A percentile compares a stretch with the other conserved stretches of the same genome.
Evolutionary conservation across 768 basidiomycete genomes (phyloP).

Genomic region (Mycena sanguinolenta): DNA sequence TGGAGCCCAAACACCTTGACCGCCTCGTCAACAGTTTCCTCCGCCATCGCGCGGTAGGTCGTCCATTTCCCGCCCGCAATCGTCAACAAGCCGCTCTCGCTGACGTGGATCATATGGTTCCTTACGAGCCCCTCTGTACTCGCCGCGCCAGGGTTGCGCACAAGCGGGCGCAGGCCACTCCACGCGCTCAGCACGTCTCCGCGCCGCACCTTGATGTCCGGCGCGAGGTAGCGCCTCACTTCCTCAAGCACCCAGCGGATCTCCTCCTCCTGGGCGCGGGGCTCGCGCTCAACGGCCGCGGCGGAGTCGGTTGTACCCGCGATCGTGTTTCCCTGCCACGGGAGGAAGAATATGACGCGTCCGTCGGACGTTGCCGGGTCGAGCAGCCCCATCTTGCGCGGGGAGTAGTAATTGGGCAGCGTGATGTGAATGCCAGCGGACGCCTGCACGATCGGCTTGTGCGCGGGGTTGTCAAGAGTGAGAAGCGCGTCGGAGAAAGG

Average conservation of each 20-base stretch:
- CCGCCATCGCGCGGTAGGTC: conserved; percentile 95
- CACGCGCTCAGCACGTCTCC: conserved; percentile 97
- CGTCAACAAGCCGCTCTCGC: conserved; percentile 85
- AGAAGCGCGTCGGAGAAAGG: conserved; percentile 92
- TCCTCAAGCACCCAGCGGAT: conserved; percentile 98
- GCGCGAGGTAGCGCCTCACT: conserved; percentile 87
- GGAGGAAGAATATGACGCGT: conserved; percentile 98
- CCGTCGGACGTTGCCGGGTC: conserved; percentile 97
- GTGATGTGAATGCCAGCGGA: conserved; percentile 97
- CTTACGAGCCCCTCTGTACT: conserved; percentile 91
- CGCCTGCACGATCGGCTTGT: conserved; percentile 91
- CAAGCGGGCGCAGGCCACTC: conserved; percentile 92
- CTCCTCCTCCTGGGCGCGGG: conserved; percentile 90
- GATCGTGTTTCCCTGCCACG: conserved; percentile 98
- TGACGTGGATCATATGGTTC: conserved; percentile 93
- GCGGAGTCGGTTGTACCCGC: conserved; percentile 96
- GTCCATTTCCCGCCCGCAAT: conserved; percentile 99
- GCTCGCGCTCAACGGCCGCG: conserved; percentile 77
- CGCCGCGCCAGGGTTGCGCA: conserved; percentile 76
- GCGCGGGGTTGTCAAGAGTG: conserved; percentile 80
- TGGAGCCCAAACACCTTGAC: conserved; percentile 82
- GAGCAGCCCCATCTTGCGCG: conserved; percentile 93
- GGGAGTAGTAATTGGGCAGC: conserved; percentile 96
- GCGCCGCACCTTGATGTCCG: conserved; percentile 93
- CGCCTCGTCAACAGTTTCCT: conserved; percentile 93